Evolutionary conservation across 768 basidiomycete species (phyloP), one percentile per base, ranked within the genome.

Genomic region (Trametes punicea): DNA sequence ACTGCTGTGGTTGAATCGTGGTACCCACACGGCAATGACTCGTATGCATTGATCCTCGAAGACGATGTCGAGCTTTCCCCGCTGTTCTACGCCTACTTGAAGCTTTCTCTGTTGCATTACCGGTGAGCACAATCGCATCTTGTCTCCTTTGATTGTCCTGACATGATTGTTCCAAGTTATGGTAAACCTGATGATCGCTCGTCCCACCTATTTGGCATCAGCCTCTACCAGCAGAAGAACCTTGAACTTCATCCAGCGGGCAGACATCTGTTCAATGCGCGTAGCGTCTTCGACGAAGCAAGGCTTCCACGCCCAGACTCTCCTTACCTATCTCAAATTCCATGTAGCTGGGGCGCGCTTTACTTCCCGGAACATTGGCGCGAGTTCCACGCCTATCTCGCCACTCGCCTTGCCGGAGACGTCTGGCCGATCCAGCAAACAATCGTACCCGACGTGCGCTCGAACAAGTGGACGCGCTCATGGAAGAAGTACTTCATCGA

Each of bases 401-500:
- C 81, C 34, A 65, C 78, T n/a, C 84, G 91, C 25, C 79, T 92
- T n/a, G 77, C 82, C n/a, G 80, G 82, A 52, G 41, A 69, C 57
- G 54, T 78, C 56, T 66, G 73, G 39, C 71, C 66, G 20, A 62
- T 73, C 40, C 72, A 73, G 21, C 65, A 65, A 40, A 59, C 73
- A 39, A 74, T 93, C 62, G 89, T 93, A 25, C 89, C 88, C 0
- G 71, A 80, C 25, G 82, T 91, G 20, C 84, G 90, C 40, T 93
- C 90, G 29, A 93, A 90, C 73, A 71, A 75, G 29, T 94, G 92
- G 93, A 76, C 78, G 13, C 78, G 78, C 46, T 91, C 88, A 6
- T 94, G 92, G 92, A 94, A 94, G 70, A 85, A 85, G 59, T 93
- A 86, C 70, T 90, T 93, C 68, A 93, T 93, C 70, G 92, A 94